Evolutionary conservation across 1,139 yeast genomes (phyloP), one percentile per base, ranked within the genome.

Genomic region (Lodderomyces jiufengensis): DNA sequence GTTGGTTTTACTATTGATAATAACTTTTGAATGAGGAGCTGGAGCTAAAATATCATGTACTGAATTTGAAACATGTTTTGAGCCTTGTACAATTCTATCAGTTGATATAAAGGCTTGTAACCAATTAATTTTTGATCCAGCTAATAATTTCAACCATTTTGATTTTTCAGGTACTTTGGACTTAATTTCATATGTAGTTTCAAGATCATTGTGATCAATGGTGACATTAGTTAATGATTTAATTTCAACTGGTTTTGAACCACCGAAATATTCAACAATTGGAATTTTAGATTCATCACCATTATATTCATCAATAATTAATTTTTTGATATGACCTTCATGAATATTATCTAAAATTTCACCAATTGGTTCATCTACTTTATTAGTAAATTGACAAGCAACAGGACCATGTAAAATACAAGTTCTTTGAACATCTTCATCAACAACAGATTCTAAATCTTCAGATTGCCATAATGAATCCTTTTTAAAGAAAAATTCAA

Each of bases 381-480:
- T 73, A 52, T 75, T 84, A 51, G 97, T 83, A 70, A 70, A 90
- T 66, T 83, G 90, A 52, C 96, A 97, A 51, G 98, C 95, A 52
- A 94, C 98, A 34, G 99, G 99, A 50, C 98, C 97, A 55, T 88
- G 97, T 54, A 92, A 77, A 50, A 92, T 88, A 83, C 98, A 94
- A 15, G 97, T 90, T 74, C 98, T 85, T 66, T 90, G 94, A 47
- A 92, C 97, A 62, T 92, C 99, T 57, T 84, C 90, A 51, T 76
- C 98, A 47, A 86, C 92, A 55, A 92, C 97, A 45, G 97, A 86
- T 61, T 90, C 97, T 56, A 92, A 76, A 59, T 87, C 94, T 72
- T 92, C 98, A 25, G 96, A 85, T 75, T 92, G 99, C 98, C 98
- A 92, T 59, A 92, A 76, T 33, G 97, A 90, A 65, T 92, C 99